Evolutionary conservation across 2,329 filamentous ascomycete genomes (phyloP), one percentile per base, ranked within the genome.

Genomic region (Cladosporium colombiae): DNA sequence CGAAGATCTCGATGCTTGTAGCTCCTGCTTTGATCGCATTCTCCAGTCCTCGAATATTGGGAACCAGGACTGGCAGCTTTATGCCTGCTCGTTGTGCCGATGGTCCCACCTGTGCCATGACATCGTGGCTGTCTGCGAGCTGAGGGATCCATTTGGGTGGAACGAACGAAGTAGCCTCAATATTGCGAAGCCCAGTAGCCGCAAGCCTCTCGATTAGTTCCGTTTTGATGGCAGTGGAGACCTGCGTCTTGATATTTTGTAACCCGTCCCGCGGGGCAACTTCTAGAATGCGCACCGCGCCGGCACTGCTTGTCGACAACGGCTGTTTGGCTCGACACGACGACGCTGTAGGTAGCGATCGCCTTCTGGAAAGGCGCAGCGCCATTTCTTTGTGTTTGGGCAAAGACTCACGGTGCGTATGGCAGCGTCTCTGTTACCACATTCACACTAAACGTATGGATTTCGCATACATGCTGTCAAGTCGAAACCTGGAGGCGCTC

Each of bases 131-230:
- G 44, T 76, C 71, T 18, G 71, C 69, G 13, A 74, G 66, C 78
- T 85, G 83, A 33, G 83, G 83, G 52, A 85, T 81, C 81, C 81
- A 83, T 81, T 84, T 84, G 3, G 81, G 81, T 16, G 82, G 79
- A 18, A 85, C 83, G 70, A 84, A 83, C 3, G 82, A 84, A 11
- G 83, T 83, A 2, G 81, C 81, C 71, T 85, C 83, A 56, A 85
- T 82, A 58, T 81, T 81, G 16, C 78, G 80, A 13, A 85, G 74
- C 5, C 83, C 83, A 0, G 82, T 83, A 55, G 77, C 77, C 4
- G 81, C 78, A 18, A 85, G 77, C 35, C 77, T 76, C 35, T 76
- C 71, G 46, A 85, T 84, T 33, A 85, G 74, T 55, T 83, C 78
- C 25, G 85, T 72, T 71, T 85, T 85, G 3, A 79, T 82, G 46